Evolutionary conservation across 1,139 yeast species (phyloP).

Genomic region (Taphrina pruni): DNA sequence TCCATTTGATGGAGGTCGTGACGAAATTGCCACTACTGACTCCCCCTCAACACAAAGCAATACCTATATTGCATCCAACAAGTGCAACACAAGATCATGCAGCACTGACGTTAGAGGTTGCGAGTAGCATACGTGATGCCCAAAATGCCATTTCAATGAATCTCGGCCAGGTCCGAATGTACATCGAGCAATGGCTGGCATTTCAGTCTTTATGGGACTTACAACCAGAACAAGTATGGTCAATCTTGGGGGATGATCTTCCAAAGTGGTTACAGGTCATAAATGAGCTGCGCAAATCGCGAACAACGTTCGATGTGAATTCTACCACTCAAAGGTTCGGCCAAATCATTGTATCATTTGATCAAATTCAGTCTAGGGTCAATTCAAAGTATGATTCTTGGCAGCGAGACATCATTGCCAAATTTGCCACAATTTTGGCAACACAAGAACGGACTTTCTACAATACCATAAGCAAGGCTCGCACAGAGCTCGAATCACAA

Average conservation of each 20-base stretch:
- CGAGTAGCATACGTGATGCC: background rate
- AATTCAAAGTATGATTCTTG: constrained; percentile 64
- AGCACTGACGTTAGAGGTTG: background rate
- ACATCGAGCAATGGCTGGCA: constrained; percentile 61
- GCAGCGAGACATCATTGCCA: constrained; percentile 59
- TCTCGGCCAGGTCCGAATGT: constrained; percentile 46
- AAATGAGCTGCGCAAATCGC: constrained; percentile 57
- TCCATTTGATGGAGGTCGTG: constrained; percentile 49
- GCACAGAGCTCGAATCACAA: constrained; percentile 53
- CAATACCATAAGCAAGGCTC: constrained; percentile 49
- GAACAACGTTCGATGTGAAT: constrained; percentile 62
- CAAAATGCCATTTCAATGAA: background rate
- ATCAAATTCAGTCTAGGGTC: constrained; percentile 63
- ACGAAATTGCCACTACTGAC: constrained; percentile 48
- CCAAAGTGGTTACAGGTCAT: constrained; percentile 60
- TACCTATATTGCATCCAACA: background rate
- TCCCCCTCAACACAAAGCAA: constrained; percentile 51
- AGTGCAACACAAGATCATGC: background rate
- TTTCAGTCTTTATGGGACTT: constrained; percentile 69
- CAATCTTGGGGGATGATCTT: constrained; percentile 53
- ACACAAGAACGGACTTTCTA: constrained; percentile 50
- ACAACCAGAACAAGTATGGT: constrained; percentile 52
- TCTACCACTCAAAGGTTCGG: constrained; percentile 57
- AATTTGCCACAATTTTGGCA: constrained; percentile 56
- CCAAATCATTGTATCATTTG: constrained; percentile 55